Evolutionary conservation across 306 rosid genomes (phyloP), one percentile per base, ranked within the genome.

Genomic region (Bauhinia variegata): DNA sequence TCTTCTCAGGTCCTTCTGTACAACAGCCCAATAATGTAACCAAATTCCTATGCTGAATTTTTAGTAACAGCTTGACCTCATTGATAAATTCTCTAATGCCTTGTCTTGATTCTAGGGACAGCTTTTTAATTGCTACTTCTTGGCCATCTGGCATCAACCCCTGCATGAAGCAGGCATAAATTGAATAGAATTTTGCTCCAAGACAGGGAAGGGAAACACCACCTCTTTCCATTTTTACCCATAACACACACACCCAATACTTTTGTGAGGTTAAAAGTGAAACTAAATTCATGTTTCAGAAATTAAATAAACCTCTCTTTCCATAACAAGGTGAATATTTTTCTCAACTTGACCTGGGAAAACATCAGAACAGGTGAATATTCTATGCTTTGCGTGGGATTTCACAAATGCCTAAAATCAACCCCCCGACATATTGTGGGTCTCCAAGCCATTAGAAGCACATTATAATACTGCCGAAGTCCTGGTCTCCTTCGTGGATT

Each of bases 61-160:
- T 87, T 7, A 89, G 86, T 60, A 92, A 72, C 73, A 92, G 80
- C 68, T 73, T 80, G 67, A 89, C 91, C 80, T 92, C 97, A 62
- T 92, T 92, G 16, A 86, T 89, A 71, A 92, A 92, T 73, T 92
- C 96, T 68, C 63, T 82, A 75, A 77, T 42, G 68, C 96, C 97
- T 69, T 92, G 97, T 62, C 95, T 80, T 58, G 97, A 92, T 58
- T 80, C 77, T 60, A 85, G 0, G 15, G 97, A 87, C 2, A 92
- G 86, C 79, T 83, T 92, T 84, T 92, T 92, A 55, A 92, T 87
- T 8, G 97, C 97, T n/a, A 92, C 67, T 84, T 87, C 84, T 80
- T 87, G 87, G 50, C 96, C 92, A 82, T 80, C 89, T 58, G 96
- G 96, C 96, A 89, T 53, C 84, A 89, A 64, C 12, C 97, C 97